Conservation (phyloP, 768 basidiomycete genomes). For the Mycena crocata region DNA sequence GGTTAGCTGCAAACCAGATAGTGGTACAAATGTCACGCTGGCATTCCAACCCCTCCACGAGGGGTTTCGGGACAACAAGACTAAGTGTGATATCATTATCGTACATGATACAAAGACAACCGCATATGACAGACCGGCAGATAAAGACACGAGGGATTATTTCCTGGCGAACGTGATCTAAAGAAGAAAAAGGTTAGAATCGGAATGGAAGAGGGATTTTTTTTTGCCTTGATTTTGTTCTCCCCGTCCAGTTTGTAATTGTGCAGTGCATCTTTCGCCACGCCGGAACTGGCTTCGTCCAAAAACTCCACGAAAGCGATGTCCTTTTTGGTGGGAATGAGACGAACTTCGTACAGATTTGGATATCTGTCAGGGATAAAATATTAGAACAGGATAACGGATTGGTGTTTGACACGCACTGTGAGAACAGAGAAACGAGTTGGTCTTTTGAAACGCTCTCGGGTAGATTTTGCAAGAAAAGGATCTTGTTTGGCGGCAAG, state of each 20-base stretch:
- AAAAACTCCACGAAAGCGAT: constrained; percentile 98
- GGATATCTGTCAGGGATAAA: constrained; percentile 70
- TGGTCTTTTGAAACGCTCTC: constrained; percentile 94
- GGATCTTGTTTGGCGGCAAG: constrained; percentile 97
- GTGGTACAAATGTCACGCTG: background rate
- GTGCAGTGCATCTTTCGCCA: constrained; percentile 96
- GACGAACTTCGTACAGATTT: constrained; percentile 96
- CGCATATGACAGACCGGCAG: constrained; percentile 20
- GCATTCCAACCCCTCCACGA: background rate
- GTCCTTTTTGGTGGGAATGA: constrained; percentile 96
- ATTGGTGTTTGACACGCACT: constrained; percentile 62
- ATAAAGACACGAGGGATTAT: constrained; percentile 43
- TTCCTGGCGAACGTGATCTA: constrained; percentile 84
- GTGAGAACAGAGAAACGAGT: constrained; percentile 90
- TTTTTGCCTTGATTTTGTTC: constrained; percentile 93
- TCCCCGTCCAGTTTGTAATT: constrained; percentile 98
- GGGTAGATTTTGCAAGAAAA: constrained; percentile 97
- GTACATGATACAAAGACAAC: constrained; percentile 20
- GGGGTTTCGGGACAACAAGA: background rate
- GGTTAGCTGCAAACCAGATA: background rate
- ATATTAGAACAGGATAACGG: constrained; percentile 1
- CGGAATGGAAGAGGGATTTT: background rate
- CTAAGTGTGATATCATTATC: constrained; percentile 23
- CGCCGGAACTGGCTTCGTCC: constrained; percentile 91
- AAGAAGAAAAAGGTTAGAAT: constrained; percentile 16